phyloP scores from a whole-genome alignment of 2,329 filamentous ascomycete genomes.

The Cercospora sojina region DNA sequence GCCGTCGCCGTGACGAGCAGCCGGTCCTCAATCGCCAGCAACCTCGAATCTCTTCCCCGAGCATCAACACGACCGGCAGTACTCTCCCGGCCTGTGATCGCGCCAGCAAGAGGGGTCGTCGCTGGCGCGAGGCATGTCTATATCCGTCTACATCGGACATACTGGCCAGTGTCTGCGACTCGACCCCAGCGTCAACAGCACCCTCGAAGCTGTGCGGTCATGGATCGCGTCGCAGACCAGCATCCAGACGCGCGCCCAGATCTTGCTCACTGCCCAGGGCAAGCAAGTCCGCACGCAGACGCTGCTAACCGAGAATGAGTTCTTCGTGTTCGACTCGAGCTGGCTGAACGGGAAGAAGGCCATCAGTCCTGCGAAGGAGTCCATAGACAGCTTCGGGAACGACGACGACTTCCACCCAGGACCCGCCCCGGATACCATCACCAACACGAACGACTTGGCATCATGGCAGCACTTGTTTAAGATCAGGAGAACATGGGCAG shows the following conservation, averaged over 20 bases:
- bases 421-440: conserved; percentile 73
- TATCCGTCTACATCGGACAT: conserved; percentile 75
- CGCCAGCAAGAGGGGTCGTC: conserved; percentile 17
- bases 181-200: conserved; percentile 72
- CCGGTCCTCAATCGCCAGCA: not conserved
- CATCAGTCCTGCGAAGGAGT: conserved; percentile 43
- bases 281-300: conserved; percentile 80
- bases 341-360: conserved; percentile 37
- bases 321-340: conserved; percentile 86
- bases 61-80: not conserved
- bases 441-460: conserved; percentile 73
- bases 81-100: not conserved
- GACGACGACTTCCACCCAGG: conserved; percentile 59
- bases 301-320: conserved; percentile 80
- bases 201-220: conserved; percentile 78
- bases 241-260: conserved; percentile 75
- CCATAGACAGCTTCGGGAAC: conserved; percentile 33
- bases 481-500: conserved; percentile 76
- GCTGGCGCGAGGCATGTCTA: conserved; percentile 61
- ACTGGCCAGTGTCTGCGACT: conserved; percentile 81
- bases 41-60: not conserved
- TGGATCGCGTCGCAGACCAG: conserved; percentile 75
- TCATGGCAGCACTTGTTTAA: conserved; percentile 90
- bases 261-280: conserved; percentile 80
- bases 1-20: not conserved